These are phyloP conservation scores for Dryas integrifolia DNA, from an alignment of 331 rosid species.

Conservation along the genomic window DNA sequence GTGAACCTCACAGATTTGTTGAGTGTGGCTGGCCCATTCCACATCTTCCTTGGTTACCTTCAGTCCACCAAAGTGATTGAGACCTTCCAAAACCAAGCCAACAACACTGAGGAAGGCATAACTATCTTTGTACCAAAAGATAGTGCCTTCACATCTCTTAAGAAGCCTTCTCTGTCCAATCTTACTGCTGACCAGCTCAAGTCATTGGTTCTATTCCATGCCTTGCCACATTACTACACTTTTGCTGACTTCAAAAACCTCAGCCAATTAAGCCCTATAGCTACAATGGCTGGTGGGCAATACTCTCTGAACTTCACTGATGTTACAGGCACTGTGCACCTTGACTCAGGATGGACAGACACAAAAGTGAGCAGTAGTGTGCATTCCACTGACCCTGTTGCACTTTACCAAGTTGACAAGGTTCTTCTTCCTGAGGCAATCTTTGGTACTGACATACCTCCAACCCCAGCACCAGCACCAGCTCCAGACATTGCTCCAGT, in stretches of 20 bases:
- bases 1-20: constrained; percentile 79
- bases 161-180: constrained; percentile 60
- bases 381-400: constrained; percentile 82
- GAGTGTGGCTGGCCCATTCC: constrained; percentile 85
- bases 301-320: constrained; percentile 79
- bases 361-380: constrained; percentile 86
- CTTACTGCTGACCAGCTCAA: constrained; percentile 68
- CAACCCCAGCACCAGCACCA: constrained; percentile 76
- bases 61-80: constrained; percentile 79
- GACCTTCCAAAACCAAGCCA: constrained; percentile 92
- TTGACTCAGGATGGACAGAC: constrained; percentile 72
- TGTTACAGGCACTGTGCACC: constrained; percentile 53
- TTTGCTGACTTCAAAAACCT: constrained; percentile 69
- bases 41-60: constrained; percentile 66
- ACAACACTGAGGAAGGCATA: constrained; percentile 83
- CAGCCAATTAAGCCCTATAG: constrained; percentile 47
- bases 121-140: constrained; percentile 87
- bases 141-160: constrained; percentile 53
- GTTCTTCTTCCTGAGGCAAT: constrained; percentile 90
- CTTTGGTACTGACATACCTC: constrained; percentile 83
- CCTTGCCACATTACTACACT: constrained; percentile 73
- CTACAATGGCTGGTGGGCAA: constrained; percentile 79
- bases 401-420: constrained; percentile 70
- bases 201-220: constrained; percentile 76
- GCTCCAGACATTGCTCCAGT: constrained; percentile 62